Base-by-base conservation (phyloP, 805 yeast genomes). In the Cyberlindnera galapagoensis region DNA sequence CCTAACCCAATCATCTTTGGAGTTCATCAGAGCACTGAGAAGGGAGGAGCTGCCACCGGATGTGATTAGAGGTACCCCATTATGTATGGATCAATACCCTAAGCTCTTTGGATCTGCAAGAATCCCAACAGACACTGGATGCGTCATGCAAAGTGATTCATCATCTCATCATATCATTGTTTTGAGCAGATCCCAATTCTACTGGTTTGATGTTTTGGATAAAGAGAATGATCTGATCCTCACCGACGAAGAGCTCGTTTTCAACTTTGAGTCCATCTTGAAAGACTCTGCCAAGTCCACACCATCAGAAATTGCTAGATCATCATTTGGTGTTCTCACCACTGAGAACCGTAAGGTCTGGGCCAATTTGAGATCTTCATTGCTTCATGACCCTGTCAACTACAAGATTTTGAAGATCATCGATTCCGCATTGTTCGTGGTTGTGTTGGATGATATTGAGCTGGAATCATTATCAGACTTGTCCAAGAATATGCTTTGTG, bases 131-230 rank as follows among this genome's bases (percentile, higher is more conserved):
- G 67, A 69, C 15, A 67, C 73, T 3, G 94, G 94, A 4, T 87
- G 97, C 56, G 74, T 82, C 35, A 76, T 87, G 77, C 95, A 86
- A 57, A 72, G 84, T 2, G 95, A 84, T 56, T 53, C 67, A 7
- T 64, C 75, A 8, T 76, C 92, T 2, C 81, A 76, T 48, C 96
- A 87, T 56, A 75, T 87, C 22, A 79, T 86, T 8, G 88, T 87
- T 11, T 61, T 85, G 54, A 77, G 85, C 40, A 78, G 82, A 49
- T 82, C 94, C 3, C 95, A 87, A 57, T 84, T 86, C 56, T 87
- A 87, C 60, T 87, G 96, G 95, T 87, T 87, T 54, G 95, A 87
- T 52, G 97, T 87, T 2, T 62, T 87, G 46, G 94, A 86, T 56
- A 66, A 67, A 30, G 61, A 76, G 41, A 75, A 82, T 52, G 78